Base-by-base conservation (phyloP, 2,329 filamentous ascomycete species). In the Colletotrichum simmondsii region DNA sequence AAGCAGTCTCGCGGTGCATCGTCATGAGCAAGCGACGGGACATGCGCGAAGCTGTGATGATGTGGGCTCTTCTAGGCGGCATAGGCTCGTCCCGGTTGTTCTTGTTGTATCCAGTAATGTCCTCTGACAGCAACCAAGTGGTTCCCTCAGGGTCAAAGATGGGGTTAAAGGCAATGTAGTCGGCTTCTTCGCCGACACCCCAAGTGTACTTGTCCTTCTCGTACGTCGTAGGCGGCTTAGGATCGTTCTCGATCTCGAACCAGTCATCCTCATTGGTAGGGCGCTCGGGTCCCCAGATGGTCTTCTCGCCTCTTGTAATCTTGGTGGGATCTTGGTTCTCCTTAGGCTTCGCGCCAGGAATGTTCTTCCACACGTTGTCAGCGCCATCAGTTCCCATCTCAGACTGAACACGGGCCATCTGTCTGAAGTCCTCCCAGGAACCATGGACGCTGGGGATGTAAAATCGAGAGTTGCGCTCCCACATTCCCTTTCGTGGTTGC, bases 121-220 rank as follows among this genome's bases (percentile, higher is more conserved):
- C 93, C 67, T 96, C 92, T 30, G 88, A 88, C 6, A 96, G 91
- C 22, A 92, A 85, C 96, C 96, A 98, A 0, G 91, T 94, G 0
- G 95, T 98, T 73, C 93, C 91, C 49, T 94, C 92, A 0, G 96
- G 95, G 79, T 98, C 93, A 83, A 96, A 98, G 75, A 98, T 91
- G 11, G 96, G 96, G 79, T 95, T 97, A 74, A 98, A 91, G 0
- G 95, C 94, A 79, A 98, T 96, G 76, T 97, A 90, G 81, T 98
- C 96, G 12, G 96, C 95, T 72, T 97, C 93, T 82, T 98, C 96
- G 66, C 90, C 94, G 1, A 97, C 93, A 37, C 96, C 96, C 95
- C 96, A 98, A 63, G 87, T 82, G 80, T 95, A 95, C 75, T 92
- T 90, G 79, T 98, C 95, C 74, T 93, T 92, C 63, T 96, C 94